These are phyloP conservation scores for Senna tora DNA, from an alignment of 306 rosid species.

Conservation along the genomic window DNA sequence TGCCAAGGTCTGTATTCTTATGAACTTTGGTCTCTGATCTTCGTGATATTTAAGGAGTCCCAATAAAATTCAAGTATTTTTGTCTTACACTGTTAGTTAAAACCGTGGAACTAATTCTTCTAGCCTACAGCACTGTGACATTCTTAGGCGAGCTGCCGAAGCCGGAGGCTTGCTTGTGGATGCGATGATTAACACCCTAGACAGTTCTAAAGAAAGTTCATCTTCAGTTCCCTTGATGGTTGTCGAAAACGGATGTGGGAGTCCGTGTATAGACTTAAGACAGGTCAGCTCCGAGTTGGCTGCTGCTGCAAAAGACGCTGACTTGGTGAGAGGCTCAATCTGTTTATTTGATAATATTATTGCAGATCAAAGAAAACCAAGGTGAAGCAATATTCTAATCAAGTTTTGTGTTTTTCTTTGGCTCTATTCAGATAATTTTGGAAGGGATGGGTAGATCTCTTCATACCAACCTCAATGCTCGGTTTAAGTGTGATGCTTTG, in stretches of 20 bases:
- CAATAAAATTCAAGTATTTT: constrained; percentile 2
- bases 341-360: constrained; percentile 2
- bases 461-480: constrained; percentile 91
- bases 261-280: constrained; percentile 95
- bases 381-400: constrained; percentile 28
- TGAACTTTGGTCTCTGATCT: not conserved
- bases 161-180: constrained; percentile 94
- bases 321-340: constrained; percentile 66
- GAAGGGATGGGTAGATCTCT: constrained; percentile 99
- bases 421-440: constrained; percentile 83
- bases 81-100: not conserved
- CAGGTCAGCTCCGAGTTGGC: constrained; percentile 99
- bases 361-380: constrained; percentile 18
- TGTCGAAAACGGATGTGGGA: constrained; percentile 95
- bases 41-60: constrained; percentile 8
- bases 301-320: constrained; percentile 92
- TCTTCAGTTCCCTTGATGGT: constrained; percentile 79
- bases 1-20: constrained; percentile 73
- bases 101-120: constrained; percentile 39
- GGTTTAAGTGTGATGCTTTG: constrained; percentile 83
- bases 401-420: constrained; percentile 25
- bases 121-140: constrained; percentile 84
- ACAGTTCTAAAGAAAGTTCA: constrained; percentile 60
- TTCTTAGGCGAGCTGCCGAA: constrained; percentile 95
- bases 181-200: constrained; percentile 74